Conservation (phyloP, 2,329 filamentous ascomycete species). For the Xylariales sp. region DNA sequence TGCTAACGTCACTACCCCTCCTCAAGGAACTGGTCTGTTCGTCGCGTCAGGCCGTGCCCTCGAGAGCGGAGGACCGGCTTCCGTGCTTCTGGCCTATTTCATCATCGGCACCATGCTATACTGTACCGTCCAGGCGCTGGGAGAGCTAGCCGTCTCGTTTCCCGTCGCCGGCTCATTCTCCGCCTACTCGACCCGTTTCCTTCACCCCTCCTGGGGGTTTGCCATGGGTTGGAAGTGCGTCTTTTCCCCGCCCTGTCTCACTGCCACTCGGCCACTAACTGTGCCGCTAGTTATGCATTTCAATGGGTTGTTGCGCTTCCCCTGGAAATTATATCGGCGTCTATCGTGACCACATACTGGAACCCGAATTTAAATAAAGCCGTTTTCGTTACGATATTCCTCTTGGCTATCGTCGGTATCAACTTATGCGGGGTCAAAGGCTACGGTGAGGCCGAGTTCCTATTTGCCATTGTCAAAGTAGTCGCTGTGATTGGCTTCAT, state of each 20-base stretch:
- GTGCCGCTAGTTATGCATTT: conserved; percentile 74
- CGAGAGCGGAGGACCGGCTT: conserved; percentile 79
- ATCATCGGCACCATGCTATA: conserved; percentile 90
- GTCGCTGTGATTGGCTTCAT: conserved; percentile 89
- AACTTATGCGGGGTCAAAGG: conserved; percentile 90
- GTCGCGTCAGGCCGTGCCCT: conserved; percentile 83
- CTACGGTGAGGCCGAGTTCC: conserved; percentile 90
- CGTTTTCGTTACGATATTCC: conserved; percentile 86
- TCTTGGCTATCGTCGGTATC: conserved; percentile 79
- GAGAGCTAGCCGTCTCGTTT: conserved; percentile 90
- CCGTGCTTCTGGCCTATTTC: conserved; percentile 79
- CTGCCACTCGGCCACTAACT: conserved; percentile 8
- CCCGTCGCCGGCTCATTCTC: conserved; percentile 94
- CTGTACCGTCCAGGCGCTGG: conserved; percentile 90
- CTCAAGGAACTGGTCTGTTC: conserved; percentile 82
- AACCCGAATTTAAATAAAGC: conserved; percentile 71
- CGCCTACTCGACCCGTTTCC: conserved; percentile 88
- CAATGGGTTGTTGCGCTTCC: conserved; percentile 89
- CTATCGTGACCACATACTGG: conserved; percentile 88
- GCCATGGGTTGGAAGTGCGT: conserved; percentile 93
- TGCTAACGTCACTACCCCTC: conserved; percentile 10
- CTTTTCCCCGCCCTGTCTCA: not conserved
- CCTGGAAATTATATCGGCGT: conserved; percentile 87
- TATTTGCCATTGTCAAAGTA: conserved; percentile 88
- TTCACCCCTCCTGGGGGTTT: conserved; percentile 95